phyloP scores from a whole-genome alignment of 208 protist genomes.

The Trichomonas vaginalis region DNA sequence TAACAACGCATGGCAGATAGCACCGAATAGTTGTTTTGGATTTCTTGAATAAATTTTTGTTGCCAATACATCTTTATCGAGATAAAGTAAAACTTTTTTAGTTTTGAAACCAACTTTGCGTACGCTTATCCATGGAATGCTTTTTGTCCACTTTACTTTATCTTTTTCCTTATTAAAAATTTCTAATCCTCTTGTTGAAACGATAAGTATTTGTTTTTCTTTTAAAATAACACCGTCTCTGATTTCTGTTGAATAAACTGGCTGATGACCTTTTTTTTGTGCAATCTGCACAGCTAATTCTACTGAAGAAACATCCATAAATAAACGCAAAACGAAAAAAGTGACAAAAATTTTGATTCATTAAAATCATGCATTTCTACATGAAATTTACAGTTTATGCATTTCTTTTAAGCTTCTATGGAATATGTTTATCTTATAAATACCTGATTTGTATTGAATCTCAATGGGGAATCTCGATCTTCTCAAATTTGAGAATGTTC shows the following conservation, averaged over 20 bases:
- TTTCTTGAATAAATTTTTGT: background rate
- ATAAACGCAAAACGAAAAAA: background rate
- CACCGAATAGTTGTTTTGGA: background rate
- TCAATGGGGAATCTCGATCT: no score
- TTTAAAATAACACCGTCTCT: background rate
- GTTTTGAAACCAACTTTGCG: background rate
- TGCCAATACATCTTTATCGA: background rate
- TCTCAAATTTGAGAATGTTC: no score
- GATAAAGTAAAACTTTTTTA: background rate
- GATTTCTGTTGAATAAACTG: background rate
- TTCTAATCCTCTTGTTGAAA: background rate
- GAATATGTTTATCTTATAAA: no score
- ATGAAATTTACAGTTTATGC: no score
- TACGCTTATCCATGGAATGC: background rate
- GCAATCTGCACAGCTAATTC: background rate
- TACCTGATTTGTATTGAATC: no score
- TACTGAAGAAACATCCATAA: background rate
- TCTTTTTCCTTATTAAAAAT: background rate
- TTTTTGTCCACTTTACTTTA: background rate
- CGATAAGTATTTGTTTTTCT: background rate
- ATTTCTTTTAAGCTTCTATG: no score
- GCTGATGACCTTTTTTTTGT: background rate
- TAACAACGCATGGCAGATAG: background rate
- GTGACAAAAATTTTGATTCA: background rate
- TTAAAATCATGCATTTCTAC: no score